Conservation (phyloP, 352 stramenopile species). For the Saprolegnia diclina region DNA sequence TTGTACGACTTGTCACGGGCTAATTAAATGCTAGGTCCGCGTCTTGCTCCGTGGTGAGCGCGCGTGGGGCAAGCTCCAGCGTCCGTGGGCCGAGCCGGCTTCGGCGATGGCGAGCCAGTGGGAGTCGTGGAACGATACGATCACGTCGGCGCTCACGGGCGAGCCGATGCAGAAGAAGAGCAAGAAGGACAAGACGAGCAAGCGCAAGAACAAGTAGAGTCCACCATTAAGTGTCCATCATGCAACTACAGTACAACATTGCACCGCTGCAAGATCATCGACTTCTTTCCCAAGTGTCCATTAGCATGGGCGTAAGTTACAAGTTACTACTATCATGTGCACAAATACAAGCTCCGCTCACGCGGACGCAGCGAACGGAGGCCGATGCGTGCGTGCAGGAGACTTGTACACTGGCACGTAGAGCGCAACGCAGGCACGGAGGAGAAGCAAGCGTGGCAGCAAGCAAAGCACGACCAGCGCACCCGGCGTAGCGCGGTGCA, state of each 20-base stretch:
- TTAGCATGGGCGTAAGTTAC: constrained; percentile 4
- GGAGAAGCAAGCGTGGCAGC: neutral
- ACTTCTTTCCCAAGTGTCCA: no score
- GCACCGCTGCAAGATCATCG: neutral
- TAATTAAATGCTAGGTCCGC: constrained; percentile 26
- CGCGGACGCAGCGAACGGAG: neutral
- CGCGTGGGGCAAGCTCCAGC: constrained; percentile 70
- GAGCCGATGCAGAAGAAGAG: constrained; percentile 32
- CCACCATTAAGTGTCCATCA: no score
- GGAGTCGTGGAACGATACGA: constrained; percentile 74
- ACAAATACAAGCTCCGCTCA: neutral
- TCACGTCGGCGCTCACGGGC: constrained; percentile 55
- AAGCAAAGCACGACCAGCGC: neutral
- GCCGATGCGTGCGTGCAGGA: neutral
- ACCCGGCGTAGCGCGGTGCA: neutral
- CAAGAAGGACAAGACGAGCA: constrained; percentile 29
- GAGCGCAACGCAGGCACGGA: neutral
- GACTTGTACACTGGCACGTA: constrained; percentile 1
- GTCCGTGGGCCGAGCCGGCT: constrained; percentile 61
- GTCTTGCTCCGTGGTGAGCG: constrained; percentile 54
- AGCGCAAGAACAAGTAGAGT: constrained; percentile 17
- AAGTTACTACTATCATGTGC: neutral
- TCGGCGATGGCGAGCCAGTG: constrained; percentile 54
- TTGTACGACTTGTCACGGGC: neutral
- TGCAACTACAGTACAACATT: no score